These are phyloP conservation scores for Phytophthora podocarpi DNA, from an alignment of 352 stramenopile species.

Conservation along the genomic window DNA sequence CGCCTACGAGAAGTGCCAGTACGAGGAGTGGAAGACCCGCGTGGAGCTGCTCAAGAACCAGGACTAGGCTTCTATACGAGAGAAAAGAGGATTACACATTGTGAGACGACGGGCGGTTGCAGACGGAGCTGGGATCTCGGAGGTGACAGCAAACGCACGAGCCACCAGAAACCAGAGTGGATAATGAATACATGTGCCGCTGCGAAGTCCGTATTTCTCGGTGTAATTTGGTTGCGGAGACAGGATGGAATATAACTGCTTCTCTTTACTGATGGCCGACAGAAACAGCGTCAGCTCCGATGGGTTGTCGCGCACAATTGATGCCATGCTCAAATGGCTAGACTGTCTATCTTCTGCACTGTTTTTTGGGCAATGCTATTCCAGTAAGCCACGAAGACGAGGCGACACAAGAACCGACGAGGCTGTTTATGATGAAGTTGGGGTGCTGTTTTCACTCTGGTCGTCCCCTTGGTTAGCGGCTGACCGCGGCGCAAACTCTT, in stretches of 20 bases:
- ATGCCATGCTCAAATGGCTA: conserved; percentile 14
- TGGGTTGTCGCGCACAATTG: no score
- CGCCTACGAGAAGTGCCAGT: conserved; percentile 99
- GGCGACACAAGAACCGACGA: background rate
- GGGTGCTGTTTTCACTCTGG: conserved; percentile 5
- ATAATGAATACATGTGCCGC: conserved; percentile 40
- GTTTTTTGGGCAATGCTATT: background rate
- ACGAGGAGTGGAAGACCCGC: conserved; percentile 93
- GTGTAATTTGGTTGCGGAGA: conserved; percentile 11
- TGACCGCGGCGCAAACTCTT: conserved; percentile 20
- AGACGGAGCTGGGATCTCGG: conserved; percentile 15
- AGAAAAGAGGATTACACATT: conserved; percentile 9
- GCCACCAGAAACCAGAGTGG: conserved; percentile 20
- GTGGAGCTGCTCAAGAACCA: conserved; percentile 82
- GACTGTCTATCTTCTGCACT: conserved; percentile 17
- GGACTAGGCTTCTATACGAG: conserved; percentile 36
- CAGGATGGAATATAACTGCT: conserved; percentile 4
- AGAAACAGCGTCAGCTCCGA: background rate
- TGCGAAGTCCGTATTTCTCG: conserved; percentile 7
- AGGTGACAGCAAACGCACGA: background rate
- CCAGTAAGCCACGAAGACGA: background rate
- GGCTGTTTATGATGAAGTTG: conserved; percentile 16
- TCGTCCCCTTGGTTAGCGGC: conserved; percentile 2
- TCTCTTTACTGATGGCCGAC: background rate
- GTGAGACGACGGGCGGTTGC: background rate